Evolutionary conservation across 2,329 filamentous ascomycete genomes (phyloP).

Genomic region (Neofusicoccum kwambonambiense): DNA sequence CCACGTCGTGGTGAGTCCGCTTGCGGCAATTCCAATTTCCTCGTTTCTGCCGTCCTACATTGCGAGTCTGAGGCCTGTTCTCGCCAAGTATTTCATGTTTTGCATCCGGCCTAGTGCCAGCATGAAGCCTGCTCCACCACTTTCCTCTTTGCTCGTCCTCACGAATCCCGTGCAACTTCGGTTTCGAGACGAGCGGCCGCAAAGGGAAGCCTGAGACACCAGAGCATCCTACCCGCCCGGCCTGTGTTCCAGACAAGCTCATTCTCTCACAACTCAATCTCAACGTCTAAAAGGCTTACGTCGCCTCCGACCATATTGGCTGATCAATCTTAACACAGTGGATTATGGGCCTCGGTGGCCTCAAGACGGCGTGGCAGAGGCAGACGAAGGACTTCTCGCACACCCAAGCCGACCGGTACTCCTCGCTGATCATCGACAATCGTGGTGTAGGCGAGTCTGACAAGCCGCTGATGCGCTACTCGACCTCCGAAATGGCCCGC

Average conservation of each 20-base stretch:
- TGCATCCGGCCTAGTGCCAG: background rate
- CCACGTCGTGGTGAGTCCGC: slow-evolving; percentile 67
- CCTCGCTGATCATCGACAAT: slow-evolving; percentile 77
- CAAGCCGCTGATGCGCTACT: slow-evolving; percentile 75
- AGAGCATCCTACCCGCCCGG: background rate
- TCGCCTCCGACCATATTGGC: background rate
- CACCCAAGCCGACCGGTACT: slow-evolving; percentile 63
- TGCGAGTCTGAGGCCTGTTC: slow-evolving; percentile 11
- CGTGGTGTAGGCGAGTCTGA: slow-evolving; percentile 78
- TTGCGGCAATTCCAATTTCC: background rate
- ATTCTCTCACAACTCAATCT: slow-evolving; percentile 13
- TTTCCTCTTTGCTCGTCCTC: slow-evolving; percentile 18
- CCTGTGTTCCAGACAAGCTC: slow-evolving; percentile 15
- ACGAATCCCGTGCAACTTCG: slow-evolving; percentile 10
- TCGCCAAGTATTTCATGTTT: slow-evolving; percentile 6
- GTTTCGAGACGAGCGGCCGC: background rate
- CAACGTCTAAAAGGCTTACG: slow-evolving; percentile 10
- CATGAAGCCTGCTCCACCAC: slow-evolving; percentile 18
- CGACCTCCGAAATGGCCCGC: slow-evolving; percentile 79
- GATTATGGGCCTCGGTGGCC: slow-evolving; percentile 76
- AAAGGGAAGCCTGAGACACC: slow-evolving; percentile 9
- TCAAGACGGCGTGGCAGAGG: slow-evolving; percentile 71
- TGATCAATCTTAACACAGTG: slow-evolving; percentile 50
- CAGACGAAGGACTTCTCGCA: slow-evolving; percentile 83
- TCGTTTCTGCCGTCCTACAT: slow-evolving; percentile 8